Evolutionary conservation across 345 rosid genomes (phyloP).

Genomic region (Orychophragmus violaceus): DNA sequence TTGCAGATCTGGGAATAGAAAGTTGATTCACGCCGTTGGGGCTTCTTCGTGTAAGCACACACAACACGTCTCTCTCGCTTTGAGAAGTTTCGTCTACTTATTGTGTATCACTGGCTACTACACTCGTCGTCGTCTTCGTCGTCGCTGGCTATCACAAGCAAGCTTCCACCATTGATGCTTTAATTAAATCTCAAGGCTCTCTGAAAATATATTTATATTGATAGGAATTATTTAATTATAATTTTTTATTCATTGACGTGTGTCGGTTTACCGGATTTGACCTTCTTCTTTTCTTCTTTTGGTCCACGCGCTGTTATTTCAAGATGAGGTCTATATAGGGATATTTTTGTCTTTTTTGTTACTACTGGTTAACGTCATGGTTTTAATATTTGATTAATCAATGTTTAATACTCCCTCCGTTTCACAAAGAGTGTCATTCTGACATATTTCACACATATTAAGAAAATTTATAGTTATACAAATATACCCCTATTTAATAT

Average conservation of each 20-base stretch:
- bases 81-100: neutral
- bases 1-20: no score
- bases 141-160: slow-evolving; percentile 8
- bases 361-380: neutral
- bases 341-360: neutral
- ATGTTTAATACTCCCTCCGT: no score
- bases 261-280: slow-evolving; percentile 28
- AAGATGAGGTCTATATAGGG: neutral
- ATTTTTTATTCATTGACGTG: slow-evolving; percentile 6
- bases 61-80: no score
- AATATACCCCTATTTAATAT: no score
- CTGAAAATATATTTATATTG: no score
- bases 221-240: neutral
- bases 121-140: neutral
- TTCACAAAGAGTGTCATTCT: no score
- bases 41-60: no score
- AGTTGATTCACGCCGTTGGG: no score
- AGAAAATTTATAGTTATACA: no score
- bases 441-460: no score
- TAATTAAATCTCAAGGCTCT: no score
- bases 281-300: neutral
- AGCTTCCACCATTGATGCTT: slow-evolving; percentile 16
- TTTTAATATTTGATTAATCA: neutral
- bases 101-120: neutral
- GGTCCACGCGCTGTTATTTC: neutral